Base-by-base conservation (phyloP, 2,329 filamentous ascomycete species). In the Stemphylium beticola region DNA sequence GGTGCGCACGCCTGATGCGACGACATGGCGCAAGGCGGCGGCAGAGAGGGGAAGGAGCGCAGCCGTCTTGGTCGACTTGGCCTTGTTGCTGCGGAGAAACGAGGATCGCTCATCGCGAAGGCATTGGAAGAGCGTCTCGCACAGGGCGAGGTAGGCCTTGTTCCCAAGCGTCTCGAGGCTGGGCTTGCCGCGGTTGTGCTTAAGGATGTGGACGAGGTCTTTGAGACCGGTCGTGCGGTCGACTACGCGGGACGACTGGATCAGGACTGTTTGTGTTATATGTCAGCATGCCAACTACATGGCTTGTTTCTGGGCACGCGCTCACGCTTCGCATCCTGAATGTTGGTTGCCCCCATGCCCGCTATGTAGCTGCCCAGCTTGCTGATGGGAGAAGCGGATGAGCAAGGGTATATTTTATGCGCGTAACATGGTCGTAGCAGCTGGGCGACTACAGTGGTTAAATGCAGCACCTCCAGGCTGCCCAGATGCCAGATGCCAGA, bases 131-230 rank as follows among this genome's bases (percentile, higher is more conserved):
- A 98, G 78, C 1, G 85, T 84, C 67, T 97, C 92, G 65, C 91
- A 91, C 38, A 97, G 86, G 55, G 85, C 84, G 68, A 95, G 89
- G 63, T 90, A 96, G n/a, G 84, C 84, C 70, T 89, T 90, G 70
- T 96, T 91, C 40, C 83, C 84, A 31, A 96, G 79, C 5, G 69
- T 67, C 31, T 78, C 74, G 58, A 78, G 62, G 39, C 62, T 74
- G 24, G 73, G 57, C 58, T 71, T 78, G 24, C 72, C 76, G 63
- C 77, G 81, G 62, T 83, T 83, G 63, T 83, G 78, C 48, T 79
- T 78, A 29, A 87, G 74, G 49, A 86, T 81, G 58, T 82, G 79
- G 67, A 82, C 82, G 49, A 87, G 73, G 62, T 85, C 80, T 58
- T 78, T 78, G 55, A 87, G 74, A 29, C 81, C 84, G 55, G 81